These are phyloP conservation scores for Backusella morwellensis DNA, from an alignment of 192 early-diverging fungal genomes.

Conservation along the genomic window DNA sequence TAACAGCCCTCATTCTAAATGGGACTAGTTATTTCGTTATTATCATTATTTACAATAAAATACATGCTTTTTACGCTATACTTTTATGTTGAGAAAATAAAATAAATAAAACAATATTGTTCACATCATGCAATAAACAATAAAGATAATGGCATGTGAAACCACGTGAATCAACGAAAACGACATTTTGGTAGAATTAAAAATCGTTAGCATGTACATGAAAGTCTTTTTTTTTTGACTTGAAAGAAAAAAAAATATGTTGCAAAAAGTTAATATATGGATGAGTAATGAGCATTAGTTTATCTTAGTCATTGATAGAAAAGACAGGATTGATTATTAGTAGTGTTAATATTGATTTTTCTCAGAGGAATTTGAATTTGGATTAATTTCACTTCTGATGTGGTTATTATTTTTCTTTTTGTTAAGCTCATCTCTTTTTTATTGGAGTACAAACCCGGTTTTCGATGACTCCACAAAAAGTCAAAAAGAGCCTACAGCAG, in stretches of 20 bases:
- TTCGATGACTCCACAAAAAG: constrained; percentile 2
- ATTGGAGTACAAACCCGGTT: constrained; percentile 8
- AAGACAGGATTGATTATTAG: not conserved
- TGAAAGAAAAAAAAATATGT: not conserved
- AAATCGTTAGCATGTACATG: not conserved
- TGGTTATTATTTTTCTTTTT: not conserved
- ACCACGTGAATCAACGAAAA: constrained; percentile 7
- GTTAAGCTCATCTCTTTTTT: not conserved
- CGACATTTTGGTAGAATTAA: not conserved
- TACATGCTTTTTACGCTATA: not conserved
- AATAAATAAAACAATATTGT: not conserved
- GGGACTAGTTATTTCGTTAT: not conserved
- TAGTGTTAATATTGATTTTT: not conserved
- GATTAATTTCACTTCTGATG: not conserved
- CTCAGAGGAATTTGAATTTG: constrained; percentile 6
- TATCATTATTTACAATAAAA: not conserved
- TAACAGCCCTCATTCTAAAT: not conserved
- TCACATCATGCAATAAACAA: constrained; percentile 4
- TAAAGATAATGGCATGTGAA: constrained; percentile 4
- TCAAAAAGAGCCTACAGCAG: not conserved
- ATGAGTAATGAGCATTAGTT: not conserved
- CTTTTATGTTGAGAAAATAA: not conserved
- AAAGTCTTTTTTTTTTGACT: not conserved
- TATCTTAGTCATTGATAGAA: not conserved
- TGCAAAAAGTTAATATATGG: not conserved